phyloP scores from a whole-genome alignment of 495 filamentous ascomycete species.

The Astrocystis sublimbata region DNA sequence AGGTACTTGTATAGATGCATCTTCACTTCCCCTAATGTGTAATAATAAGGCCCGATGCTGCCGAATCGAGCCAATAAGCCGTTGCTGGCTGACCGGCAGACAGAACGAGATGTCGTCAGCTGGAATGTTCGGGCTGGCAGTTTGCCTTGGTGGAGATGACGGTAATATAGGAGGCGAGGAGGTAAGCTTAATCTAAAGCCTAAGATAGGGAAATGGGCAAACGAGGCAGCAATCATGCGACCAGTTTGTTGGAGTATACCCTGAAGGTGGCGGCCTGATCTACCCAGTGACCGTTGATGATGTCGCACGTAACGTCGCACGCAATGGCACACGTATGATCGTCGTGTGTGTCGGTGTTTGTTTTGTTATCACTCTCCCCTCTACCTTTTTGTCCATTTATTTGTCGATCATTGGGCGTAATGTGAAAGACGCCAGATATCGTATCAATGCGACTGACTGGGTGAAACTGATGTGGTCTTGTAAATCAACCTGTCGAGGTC shows the following conservation, averaged over 20 bases:
- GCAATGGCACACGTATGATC: not conserved
- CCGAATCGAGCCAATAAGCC: too few relatives aligned
- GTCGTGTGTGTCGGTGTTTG: not conserved
- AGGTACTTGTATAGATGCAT: not conserved
- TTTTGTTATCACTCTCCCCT: not conserved
- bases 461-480: too few relatives aligned
- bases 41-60: too few relatives aligned
- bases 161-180: not conserved
- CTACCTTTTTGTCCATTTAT: not conserved
- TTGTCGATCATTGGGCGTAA: not conserved
- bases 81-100: not conserved
- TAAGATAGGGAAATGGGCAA: not conserved
- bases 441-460: not conserved
- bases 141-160: not conserved
- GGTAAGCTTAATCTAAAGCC: not conserved
- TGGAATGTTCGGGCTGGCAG: slow-evolving; percentile 4
- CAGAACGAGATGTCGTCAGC: slow-evolving; percentile 1
- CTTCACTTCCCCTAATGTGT: too few relatives aligned
- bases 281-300: slow-evolving; percentile 4
- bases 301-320: slow-evolving; percentile 4
- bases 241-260: not conserved
- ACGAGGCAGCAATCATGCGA: slow-evolving; percentile 17
- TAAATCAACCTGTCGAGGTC: too few relatives aligned
- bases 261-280: not conserved
- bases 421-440: not conserved